A percentile compares a stretch with the other conserved stretches of the same genome.
Evolutionary conservation across 2,329 filamentous ascomycete species (phyloP).

Genomic region (Pestalotiopsis sp.): DNA sequence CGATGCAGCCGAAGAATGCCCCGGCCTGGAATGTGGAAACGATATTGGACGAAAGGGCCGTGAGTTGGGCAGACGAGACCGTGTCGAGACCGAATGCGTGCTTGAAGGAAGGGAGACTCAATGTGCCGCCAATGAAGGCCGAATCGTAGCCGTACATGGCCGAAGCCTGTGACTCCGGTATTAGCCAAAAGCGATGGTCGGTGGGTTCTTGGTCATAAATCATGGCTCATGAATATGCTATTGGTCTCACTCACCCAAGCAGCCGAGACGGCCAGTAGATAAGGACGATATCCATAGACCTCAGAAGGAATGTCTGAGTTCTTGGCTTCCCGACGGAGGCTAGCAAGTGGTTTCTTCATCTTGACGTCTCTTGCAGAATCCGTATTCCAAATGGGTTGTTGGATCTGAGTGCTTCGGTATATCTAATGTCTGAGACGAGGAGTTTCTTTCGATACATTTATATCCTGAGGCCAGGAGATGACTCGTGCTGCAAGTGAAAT

Average conservation of each 20-base stretch:
- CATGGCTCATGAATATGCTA: background rate
- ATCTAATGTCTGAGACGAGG: no score
- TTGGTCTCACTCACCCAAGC: background rate
- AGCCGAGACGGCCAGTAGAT: background rate
- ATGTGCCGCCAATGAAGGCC: conserved; percentile 55
- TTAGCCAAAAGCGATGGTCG: background rate
- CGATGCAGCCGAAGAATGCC: conserved; percentile 62
- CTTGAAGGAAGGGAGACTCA: conserved; percentile 59
- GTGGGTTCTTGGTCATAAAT: background rate
- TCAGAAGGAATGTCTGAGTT: background rate
- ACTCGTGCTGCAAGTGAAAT: no score
- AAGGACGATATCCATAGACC: background rate
- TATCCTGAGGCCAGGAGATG: no score
- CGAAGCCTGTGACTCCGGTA: background rate
- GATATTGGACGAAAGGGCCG: conserved; percentile 54
- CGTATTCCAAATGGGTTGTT: background rate
- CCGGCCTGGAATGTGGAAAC: conserved; percentile 64
- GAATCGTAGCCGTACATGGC: conserved; percentile 16
- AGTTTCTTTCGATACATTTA: no score
- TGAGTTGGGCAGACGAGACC: conserved; percentile 28
- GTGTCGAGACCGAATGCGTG: conserved; percentile 54
- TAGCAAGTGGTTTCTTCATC: background rate
- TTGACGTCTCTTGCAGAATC: background rate
- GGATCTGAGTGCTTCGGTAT: no score
- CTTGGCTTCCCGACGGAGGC: background rate